Base-by-base conservation (phyloP, 2,329 filamentous ascomycete genomes). In the Fusarium sarcochroum region DNA sequence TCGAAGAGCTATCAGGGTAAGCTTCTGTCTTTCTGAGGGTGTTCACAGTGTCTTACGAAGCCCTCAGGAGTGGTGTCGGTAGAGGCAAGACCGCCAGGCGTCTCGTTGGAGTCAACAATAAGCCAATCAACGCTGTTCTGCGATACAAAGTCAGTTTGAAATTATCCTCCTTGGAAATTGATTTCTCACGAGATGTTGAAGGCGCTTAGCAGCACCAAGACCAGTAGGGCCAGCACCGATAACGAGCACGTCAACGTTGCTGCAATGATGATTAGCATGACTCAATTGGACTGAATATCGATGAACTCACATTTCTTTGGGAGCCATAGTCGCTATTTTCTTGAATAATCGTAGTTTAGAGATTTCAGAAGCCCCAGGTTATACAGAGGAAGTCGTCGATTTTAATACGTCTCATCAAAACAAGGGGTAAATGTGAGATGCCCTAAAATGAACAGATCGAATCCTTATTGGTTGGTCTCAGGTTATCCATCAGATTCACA, bases 211-310 rank as follows among this genome's bases (percentile, higher is more conserved):
- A 80, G 96, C 96, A 87, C 96, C 96, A 75, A 98, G 89, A 83
- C 96, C 96, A 78, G 96, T 98, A 76, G 96, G 96, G 79, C 96
- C 96, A 83, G 95, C 95, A 79, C 96, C 96, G 85, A 98, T 98
- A 82, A 99, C 90, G 79, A 99, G 93, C 75, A 99, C 92, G 84
- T 99, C 96, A 80, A 98, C 93, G 78, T 93, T 91, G 81, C 94
- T 97, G 81, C 13, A 60, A 20, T 11, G 13, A 5, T 5, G 5
- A 13, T 30, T 10, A 30, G 27, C 27, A 30, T 10, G 13, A 30
- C 10, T 30, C 27, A 30, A 30, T 13, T 13, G 27, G n/a, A n/a
- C n/a, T n/a, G n/a, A n/a, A n/a, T n/a, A n/a, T n/a, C n/a, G 27
- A 30, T 30, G 27, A 27, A 30, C 27, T 13, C 27, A 30, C 27